Conservation (phyloP, 2,329 filamentous ascomycete genomes). For the Fusarium tanahbumbuense region DNA sequence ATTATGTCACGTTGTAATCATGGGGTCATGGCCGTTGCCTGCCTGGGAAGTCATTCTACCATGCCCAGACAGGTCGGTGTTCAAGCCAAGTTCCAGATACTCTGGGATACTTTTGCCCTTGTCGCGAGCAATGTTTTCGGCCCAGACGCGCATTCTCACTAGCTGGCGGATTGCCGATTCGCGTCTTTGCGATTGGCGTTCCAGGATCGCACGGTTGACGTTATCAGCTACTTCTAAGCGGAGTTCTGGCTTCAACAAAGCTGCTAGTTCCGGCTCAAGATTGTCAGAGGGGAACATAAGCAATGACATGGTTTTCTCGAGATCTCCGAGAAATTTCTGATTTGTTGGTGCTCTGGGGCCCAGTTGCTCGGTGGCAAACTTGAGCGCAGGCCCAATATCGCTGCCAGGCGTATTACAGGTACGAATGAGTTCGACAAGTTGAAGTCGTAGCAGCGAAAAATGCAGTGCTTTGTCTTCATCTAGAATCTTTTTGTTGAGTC, state of each 20-base stretch:
- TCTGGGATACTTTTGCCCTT: constrained; percentile 50
- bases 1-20: constrained; percentile 61
- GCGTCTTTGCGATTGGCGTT: constrained; percentile 75
- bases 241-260: constrained; percentile 81
- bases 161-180: constrained; percentile 87
- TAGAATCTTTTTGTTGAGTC: constrained; percentile 73
- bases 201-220: constrained; percentile 90
- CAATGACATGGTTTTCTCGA: constrained; percentile 93
- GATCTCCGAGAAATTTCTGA: constrained; percentile 81
- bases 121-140: constrained; percentile 71
- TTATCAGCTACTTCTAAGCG: constrained; percentile 84
- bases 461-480: constrained; percentile 86
- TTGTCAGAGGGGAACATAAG: constrained; percentile 88
- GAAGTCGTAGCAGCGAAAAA: constrained; percentile 88
- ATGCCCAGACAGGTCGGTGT: constrained; percentile 52
- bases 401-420: constrained; percentile 73
- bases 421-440: constrained; percentile 93
- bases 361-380: constrained; percentile 88
- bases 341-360: constrained; percentile 88
- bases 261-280: constrained; percentile 78
- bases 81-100: constrained; percentile 53
- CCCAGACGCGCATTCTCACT: constrained; percentile 86
- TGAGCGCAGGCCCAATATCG: constrained; percentile 82
- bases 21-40: constrained; percentile 61
- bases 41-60: constrained; percentile 32